Evolutionary conservation across 75 land plant species (phyloP).

Genomic region (Sequoia sempervirens): DNA sequence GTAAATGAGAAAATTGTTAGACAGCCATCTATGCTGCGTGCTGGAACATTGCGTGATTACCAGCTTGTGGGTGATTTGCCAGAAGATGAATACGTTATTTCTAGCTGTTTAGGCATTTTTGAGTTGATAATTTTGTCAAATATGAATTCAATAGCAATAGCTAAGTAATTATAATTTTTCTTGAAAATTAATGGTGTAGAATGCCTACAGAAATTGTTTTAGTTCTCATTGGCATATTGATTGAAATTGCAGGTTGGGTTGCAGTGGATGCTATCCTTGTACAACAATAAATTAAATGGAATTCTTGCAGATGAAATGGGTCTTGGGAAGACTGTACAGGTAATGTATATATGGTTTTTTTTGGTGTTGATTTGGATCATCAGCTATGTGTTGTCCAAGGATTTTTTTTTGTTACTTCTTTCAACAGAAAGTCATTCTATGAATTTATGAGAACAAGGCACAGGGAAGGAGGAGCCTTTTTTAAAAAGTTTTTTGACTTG

Average conservation of each 20-base stretch:
- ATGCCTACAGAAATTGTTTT: not conserved
- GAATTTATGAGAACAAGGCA: no score
- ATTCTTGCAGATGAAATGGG: constrained; percentile 99
- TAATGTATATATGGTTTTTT: constrained; percentile 1
- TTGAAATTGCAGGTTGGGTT: constrained; percentile 80
- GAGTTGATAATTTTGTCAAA: not conserved
- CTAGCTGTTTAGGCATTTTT: not conserved
- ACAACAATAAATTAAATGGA: constrained; percentile 97
- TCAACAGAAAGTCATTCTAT: not conserved
- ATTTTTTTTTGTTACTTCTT: not conserved
- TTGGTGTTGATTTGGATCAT: not conserved
- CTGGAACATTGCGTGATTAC: constrained; percentile 91
- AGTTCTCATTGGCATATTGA: not conserved
- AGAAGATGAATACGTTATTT: not conserved
- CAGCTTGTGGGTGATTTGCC: constrained; percentile 69
- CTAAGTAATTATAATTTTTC: not conserved
- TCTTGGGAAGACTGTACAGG: constrained; percentile 99
- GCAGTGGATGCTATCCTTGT: constrained; percentile 99
- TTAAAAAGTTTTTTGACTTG: not conserved
- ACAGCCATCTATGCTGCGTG: constrained; percentile 97
- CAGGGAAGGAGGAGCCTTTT: not conserved
- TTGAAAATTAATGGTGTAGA: not conserved
- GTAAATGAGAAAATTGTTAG: constrained; percentile 90
- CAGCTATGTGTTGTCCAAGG: not conserved
- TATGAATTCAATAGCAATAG: not conserved